Percentiles rank a stretch among this genome's conserved stretches.
Conservation (phyloP, 208 protist species). For the Leishmania guyanensis region DNA sequence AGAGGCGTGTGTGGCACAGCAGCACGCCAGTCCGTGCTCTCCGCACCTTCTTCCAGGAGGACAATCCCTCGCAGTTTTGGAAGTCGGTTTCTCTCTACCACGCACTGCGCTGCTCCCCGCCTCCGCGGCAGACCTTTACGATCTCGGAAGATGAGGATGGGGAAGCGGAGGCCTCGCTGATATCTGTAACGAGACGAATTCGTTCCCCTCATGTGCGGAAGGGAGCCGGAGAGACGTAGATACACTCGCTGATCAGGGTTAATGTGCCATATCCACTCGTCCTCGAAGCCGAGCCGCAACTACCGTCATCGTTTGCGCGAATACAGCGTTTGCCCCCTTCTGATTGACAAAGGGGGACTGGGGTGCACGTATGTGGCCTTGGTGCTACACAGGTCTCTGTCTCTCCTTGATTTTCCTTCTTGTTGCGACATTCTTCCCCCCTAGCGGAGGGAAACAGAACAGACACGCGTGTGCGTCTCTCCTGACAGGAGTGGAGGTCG, state of each 20-base stretch:
- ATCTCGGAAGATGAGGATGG: slow-evolving; percentile 15
- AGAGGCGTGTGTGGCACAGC: slow-evolving; percentile 15
- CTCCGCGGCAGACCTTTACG: slow-evolving; percentile 20
- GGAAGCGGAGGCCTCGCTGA: slow-evolving; percentile 4
- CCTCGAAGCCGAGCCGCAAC: background rate
- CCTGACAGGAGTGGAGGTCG: background rate
- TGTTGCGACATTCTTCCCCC: background rate
- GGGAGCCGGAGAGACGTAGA: background rate
- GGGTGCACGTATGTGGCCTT: background rate
- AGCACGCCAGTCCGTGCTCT: slow-evolving; percentile 25
- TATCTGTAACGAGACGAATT: background rate
- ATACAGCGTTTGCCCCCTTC: background rate
- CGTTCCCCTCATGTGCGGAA: too few relatives aligned
- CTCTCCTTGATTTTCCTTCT: background rate
- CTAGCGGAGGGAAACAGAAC: background rate
- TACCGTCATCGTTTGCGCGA: background rate
- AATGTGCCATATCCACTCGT: background rate
- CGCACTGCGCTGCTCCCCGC: slow-evolving; percentile 30
- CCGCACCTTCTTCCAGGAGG: slow-evolving; percentile 40
- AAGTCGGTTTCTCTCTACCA: slow-evolving; percentile 46
- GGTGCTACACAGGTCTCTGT: background rate
- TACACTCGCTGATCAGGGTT: background rate
- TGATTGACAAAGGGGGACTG: background rate
- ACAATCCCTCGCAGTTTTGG: slow-evolving; percentile 63
- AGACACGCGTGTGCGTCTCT: background rate